Conservation (phyloP, 768 basidiomycete genomes). For the Tylopilus intermedius region DNA sequence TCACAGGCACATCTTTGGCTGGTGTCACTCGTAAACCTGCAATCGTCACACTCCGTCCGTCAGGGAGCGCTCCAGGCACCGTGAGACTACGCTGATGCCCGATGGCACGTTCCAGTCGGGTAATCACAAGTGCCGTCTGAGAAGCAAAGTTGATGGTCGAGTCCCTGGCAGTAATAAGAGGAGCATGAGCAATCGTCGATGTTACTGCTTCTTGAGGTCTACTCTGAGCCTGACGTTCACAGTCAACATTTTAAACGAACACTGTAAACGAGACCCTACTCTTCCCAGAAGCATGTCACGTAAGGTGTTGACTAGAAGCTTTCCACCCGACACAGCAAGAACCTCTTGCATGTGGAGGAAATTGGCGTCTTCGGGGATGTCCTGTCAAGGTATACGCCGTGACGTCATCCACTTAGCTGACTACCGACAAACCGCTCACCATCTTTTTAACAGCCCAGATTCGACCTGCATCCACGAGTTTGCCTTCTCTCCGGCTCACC, state of each 20-base stretch:
- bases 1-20: neutral
- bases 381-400: no score
- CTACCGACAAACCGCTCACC: no score
- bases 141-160: conserved; percentile 15
- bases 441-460: no score
- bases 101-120: conserved; percentile 24
- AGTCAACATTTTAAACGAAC: neutral
- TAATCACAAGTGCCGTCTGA: conserved; percentile 18
- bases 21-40: conserved; percentile 17
- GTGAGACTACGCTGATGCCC: conserved; percentile 28
- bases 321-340: conserved; percentile 62
- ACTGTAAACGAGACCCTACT: conserved; percentile 31
- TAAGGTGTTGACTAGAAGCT: conserved; percentile 65
- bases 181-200: conserved; percentile 44
- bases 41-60: conserved; percentile 23
- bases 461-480: no score
- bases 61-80: conserved; percentile 20
- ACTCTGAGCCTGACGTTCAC: conserved; percentile 40
- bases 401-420: no score
- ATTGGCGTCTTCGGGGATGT: no score
- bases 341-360: conserved; percentile 42
- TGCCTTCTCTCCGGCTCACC: no score
- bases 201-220: conserved; percentile 39
- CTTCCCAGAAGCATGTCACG: conserved; percentile 55
- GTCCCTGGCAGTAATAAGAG: conserved; percentile 25